Evolutionary conservation across 352 stramenopile genomes (phyloP), one percentile per base, ranked within the genome.

Genomic region (Globisporangium lucens): DNA sequence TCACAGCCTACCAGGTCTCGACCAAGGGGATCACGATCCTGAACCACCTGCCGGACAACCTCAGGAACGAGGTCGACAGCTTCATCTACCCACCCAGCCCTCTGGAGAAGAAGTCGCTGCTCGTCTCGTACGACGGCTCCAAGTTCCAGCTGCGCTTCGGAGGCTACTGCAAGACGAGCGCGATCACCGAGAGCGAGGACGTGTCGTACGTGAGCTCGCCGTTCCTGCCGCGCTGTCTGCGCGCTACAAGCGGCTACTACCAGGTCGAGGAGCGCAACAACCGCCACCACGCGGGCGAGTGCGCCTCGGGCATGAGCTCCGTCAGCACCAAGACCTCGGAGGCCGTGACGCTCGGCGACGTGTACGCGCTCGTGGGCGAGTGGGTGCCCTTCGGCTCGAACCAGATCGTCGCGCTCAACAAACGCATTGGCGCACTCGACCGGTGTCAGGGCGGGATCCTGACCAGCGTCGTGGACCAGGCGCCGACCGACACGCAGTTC

Each of bases 321-420:
- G 97, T 98, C 62, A 81, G 77, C 12, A 95, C 98, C 65, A 91
- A 96, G 56, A 95, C 98, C 2, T 89, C 89, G 2, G 93, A 98
- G 70, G 93, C 98, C 3, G 89, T 99, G 53, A 97, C 93, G 22
- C 79, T 99, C 33, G 97, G 98, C 68, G 97, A 95, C 46, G 96
- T 99, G 10, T 98, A 93, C 35, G 90, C 98, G 22, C 97, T 99
- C 68, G 96, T 99, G 52, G 93, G 94, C 20, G 97, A 99, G 78
- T 99, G 97, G 80, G 97, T 99, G 3, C 97, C 97, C 1, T 99
- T 99, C 69, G 97, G 97, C 20, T 92, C 96, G 2, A 99, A 99
- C 75, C 93, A 99, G 77, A 98, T 99, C 66, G 94, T 99, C 30
- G 91, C 98, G 60, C 73, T 99, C 2, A 99, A 99, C 67, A 96